A percentile compares a stretch with the other conserved stretches of the same genome.
phyloP scores from a whole-genome alignment of 1,139 yeast genomes.

The Pneumocystis jirovecii region DNA sequence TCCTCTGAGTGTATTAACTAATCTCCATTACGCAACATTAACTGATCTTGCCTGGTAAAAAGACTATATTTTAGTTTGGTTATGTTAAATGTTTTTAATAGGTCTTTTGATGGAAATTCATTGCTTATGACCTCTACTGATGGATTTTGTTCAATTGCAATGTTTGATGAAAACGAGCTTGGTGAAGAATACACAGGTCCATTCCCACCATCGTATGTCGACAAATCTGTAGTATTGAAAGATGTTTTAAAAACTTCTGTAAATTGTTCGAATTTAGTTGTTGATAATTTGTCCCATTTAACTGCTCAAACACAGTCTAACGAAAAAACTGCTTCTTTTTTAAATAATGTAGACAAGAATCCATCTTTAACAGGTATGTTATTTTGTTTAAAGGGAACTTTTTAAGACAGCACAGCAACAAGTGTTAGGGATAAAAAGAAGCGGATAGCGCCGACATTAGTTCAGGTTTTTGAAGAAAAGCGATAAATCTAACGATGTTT shows the following conservation, averaged over 20 bases:
- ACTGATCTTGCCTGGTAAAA: slow-evolving; percentile 75
- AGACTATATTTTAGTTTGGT: background rate
- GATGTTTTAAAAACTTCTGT: background rate
- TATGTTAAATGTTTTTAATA: background rate
- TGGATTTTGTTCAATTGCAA: slow-evolving; percentile 69
- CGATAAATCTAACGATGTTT: background rate
- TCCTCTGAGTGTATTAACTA: slow-evolving; percentile 63
- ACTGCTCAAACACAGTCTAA: background rate
- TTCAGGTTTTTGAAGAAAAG: background rate
- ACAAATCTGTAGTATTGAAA: background rate
- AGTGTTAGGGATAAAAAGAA: background rate
- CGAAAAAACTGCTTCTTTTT: background rate
- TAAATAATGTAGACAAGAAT: background rate
- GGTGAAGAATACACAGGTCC: slow-evolving; percentile 30
- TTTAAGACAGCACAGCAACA: background rate
- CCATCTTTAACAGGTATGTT: background rate
- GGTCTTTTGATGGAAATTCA: slow-evolving; percentile 43
- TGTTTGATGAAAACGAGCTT: slow-evolving; percentile 37
- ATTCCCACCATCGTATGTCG: background rate
- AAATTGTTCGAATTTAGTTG: background rate
- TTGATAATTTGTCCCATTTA: background rate
- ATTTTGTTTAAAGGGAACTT: background rate
- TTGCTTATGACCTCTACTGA: slow-evolving; percentile 77
- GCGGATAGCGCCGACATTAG: background rate
- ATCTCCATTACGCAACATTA: slow-evolving; percentile 72